Conservation (phyloP, 768 basidiomycete genomes). For the Asterophora parasitica region DNA sequence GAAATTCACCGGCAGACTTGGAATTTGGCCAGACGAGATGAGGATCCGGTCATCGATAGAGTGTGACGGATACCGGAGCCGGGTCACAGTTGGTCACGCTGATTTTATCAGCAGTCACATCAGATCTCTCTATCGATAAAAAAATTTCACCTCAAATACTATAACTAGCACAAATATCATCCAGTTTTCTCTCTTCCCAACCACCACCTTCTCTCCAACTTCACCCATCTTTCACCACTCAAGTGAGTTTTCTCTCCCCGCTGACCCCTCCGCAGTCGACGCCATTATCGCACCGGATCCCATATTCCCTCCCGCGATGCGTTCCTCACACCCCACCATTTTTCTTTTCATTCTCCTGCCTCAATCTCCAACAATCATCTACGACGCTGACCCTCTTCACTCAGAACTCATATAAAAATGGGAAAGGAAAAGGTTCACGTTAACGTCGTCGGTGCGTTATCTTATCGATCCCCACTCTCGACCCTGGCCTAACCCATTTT, state of each 20-base stretch:
- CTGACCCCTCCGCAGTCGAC: slow-evolving; percentile 11
- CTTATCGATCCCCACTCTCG: slow-evolving; percentile 19
- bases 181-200: slow-evolving; percentile 36
- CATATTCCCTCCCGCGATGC: slow-evolving; percentile 20
- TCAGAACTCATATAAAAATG: slow-evolving; percentile 66
- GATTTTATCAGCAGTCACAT: slow-evolving; percentile 53
- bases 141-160: slow-evolving; percentile 45
- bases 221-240: slow-evolving; percentile 28
- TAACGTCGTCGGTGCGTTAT: slow-evolving; percentile 89
- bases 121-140: slow-evolving; percentile 57
- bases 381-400: slow-evolving; percentile 21
- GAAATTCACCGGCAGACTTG: neutral
- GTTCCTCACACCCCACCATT: slow-evolving; percentile 14
- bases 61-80: slow-evolving; percentile 23
- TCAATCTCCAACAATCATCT: slow-evolving; percentile 25
- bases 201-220: slow-evolving; percentile 42
- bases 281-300: slow-evolving; percentile 24
- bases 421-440: slow-evolving; percentile 96
- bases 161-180: slow-evolving; percentile 59
- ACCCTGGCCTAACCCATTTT: slow-evolving; percentile 27
- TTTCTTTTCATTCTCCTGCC: slow-evolving; percentile 3
- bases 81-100: slow-evolving; percentile 37
- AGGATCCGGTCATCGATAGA: neutral
- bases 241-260: slow-evolving; percentile 28
- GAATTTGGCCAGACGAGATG: neutral